Evolutionary conservation across 345 rosid species (phyloP).

Genomic region (Lumnitzera racemosa): DNA sequence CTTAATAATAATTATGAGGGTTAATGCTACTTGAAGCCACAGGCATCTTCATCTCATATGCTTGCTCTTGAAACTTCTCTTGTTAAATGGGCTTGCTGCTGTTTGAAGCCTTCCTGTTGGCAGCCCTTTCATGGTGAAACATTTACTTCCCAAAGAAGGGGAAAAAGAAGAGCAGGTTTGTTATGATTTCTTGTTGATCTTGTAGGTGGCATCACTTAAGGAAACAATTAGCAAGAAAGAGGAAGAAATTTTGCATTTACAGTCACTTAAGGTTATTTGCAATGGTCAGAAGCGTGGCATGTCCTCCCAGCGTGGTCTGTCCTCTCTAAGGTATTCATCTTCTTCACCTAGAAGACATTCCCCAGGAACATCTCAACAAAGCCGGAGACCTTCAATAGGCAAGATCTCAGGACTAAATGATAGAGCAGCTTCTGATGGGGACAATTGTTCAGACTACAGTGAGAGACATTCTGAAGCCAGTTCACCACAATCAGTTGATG

Average conservation of each 20-base stretch:
- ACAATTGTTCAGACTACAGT: constrained; percentile 49
- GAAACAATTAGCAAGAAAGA: constrained; percentile 67
- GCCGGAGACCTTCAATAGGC: constrained; percentile 24
- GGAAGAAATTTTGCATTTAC: constrained; percentile 65
- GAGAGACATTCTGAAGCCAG: constrained; percentile 69
- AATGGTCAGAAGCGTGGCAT: constrained; percentile 36
- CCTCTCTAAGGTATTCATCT: constrained; percentile 41
- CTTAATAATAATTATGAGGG: too few relatives aligned
- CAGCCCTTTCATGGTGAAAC: too few relatives aligned
- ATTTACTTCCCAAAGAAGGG: not conserved
- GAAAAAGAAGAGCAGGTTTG: not conserved
- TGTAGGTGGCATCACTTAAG: constrained; percentile 70
- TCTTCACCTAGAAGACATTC: constrained; percentile 69
- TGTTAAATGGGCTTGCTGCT: too few relatives aligned
- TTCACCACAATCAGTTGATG: constrained; percentile 52
- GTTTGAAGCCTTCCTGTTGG: too few relatives aligned
- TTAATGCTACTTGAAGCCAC: too few relatives aligned
- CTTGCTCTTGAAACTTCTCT: too few relatives aligned
- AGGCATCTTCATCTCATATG: too few relatives aligned
- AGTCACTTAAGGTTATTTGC: constrained; percentile 36
- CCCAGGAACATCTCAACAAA: constrained; percentile 32
- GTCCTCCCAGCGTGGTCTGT: constrained; percentile 35
- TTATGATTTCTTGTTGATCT: constrained; percentile 6
- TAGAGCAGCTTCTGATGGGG: constrained; percentile 54
- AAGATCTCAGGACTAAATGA: constrained; percentile 31